Evolutionary conservation across 1,284 basidiomycete species (phyloP), one percentile per base, ranked within the genome.

Genomic region (Puccinia triticina): DNA sequence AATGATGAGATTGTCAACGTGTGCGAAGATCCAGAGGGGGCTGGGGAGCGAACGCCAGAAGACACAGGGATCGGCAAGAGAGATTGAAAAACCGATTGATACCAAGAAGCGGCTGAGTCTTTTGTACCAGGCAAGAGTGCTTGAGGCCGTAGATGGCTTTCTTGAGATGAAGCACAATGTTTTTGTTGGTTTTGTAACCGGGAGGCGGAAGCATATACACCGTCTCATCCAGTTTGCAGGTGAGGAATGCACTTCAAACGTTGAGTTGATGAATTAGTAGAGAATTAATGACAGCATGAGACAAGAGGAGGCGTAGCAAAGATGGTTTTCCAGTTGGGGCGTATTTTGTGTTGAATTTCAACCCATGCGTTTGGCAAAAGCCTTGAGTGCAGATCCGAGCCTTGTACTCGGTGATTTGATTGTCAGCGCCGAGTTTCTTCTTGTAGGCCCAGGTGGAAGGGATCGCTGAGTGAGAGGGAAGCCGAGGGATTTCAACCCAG

Each of bases 351-450:
- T 55, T 18, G 26, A 57, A 75, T 26, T 75, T 57, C 4, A 75
- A 21, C 11, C 73, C 73, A 37, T 75, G 21, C 14, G 32, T 75
- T 23, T 75, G 50, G 1, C 55, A 21, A 32, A 75, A 75, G 16
- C 73, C 73, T 23, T 75, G 73, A 21, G 73, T 37, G 26, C 73
- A 75, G 26, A 75, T 37, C 29, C 50, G 32, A 23, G 37, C 61
- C 61, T n/a, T n/a, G n/a, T n/a, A n/a, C n/a, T n/a, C n/a, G n/a
- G n/a, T n/a, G n/a, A n/a, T n/a, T n/a, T n/a, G n/a, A n/a, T n/a
- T n/a, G n/a, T n/a, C n/a, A n/a, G n/a, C n/a, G n/a, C n/a, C n/a
- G n/a, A n/a, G n/a, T n/a, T n/a, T n/a, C n/a, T n/a, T n/a, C n/a
- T n/a, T n/a, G n/a, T n/a, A n/a, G n/a, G n/a, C n/a, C n/a, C 37